Evolutionary conservation across 2,329 filamentous ascomycete genomes (phyloP), one percentile per base, ranked within the genome.

Genomic region (Arthrobotrys entomopaga): DNA sequence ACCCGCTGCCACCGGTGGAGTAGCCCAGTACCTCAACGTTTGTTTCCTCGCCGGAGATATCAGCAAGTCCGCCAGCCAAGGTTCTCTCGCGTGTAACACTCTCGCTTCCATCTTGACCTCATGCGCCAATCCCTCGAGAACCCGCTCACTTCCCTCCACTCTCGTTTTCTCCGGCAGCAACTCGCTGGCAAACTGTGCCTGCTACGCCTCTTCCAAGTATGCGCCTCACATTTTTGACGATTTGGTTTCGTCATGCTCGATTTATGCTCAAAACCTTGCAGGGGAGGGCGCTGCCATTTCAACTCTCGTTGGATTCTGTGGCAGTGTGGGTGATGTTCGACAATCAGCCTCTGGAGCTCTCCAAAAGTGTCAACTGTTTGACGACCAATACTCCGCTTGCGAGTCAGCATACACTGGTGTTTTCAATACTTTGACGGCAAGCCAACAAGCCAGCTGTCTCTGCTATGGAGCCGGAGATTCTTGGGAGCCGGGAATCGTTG

Each of bases 31-130:
- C 26, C 70, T 74, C 15, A 74, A 74, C 48, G 29, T 74, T 34
- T 74, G 70, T 58, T 74, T 67, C 22, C 50, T 67, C 26, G 70
- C 70, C 29, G 70, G 70, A 10, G 70, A 74, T 22, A 46, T 74
- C 34, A 74, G 70, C 46, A 48, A 56, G 40, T 66, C 70, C 3
- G 46, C 40, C 15, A 59, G 56, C n/a, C 63, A 63, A 8, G 70
- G 70, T n/a, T 74, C 70, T 16, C 50, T 67, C 1, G 70, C 70
- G 15, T 74, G 70, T 38, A 64, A 67, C 16, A 74, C 29, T 22
- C 46, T 74, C 15, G 63, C 70, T 24, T 40, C 50, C 4, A 52
- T 67, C 11, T 50, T 74, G 11, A 67, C 50, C 1, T 67, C 70
- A 20, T 74, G 70, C 63, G 70, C 63, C 34, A 20, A 24, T 13